phyloP scores from a whole-genome alignment of 2,329 filamentous ascomycete genomes.

The Allantophomopsis lycopodina region DNA sequence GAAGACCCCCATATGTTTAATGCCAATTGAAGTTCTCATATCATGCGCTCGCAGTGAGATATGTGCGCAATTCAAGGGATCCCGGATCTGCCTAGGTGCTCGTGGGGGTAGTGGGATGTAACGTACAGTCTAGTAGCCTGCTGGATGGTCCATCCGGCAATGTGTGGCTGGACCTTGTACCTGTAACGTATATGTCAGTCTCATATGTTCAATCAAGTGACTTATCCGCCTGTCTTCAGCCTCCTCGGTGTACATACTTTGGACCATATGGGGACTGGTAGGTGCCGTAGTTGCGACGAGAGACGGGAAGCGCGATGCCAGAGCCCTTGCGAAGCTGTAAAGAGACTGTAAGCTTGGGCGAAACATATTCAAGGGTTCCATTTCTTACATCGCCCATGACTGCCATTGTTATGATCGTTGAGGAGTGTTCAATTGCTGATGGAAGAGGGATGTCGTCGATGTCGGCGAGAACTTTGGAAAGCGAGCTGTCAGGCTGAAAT shows the following conservation, averaged over 20 bases:
- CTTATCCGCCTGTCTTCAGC: neutral
- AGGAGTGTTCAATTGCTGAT: too few relatives aligned
- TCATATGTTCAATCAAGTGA: neutral
- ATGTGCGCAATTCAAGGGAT: neutral
- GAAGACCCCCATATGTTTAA: neutral
- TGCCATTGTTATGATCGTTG: neutral
- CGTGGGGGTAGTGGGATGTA: neutral
- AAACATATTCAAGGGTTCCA: neutral
- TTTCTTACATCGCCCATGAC: neutral
- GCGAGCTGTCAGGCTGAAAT: too few relatives aligned
- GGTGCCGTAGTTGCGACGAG: constrained; percentile 4
- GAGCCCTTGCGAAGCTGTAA: neutral
- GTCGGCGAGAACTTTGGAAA: too few relatives aligned
- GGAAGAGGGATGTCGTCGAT: too few relatives aligned
- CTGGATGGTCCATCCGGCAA: constrained; percentile 36
- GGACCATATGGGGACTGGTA: constrained; percentile 54
- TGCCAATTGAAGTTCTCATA: too few relatives aligned
- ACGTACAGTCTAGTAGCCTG: constrained; percentile 33
- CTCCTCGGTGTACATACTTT: constrained; percentile 36
- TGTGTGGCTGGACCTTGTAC: constrained; percentile 43
- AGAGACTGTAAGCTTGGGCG: neutral
- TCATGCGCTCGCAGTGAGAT: too few relatives aligned
- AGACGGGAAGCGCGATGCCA: neutral
- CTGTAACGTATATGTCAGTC: constrained; percentile 20
- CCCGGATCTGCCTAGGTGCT: neutral